These are phyloP conservation scores for Podaxis sp. DNA, from an alignment of 768 basidiomycete species.

Conservation along the genomic window DNA sequence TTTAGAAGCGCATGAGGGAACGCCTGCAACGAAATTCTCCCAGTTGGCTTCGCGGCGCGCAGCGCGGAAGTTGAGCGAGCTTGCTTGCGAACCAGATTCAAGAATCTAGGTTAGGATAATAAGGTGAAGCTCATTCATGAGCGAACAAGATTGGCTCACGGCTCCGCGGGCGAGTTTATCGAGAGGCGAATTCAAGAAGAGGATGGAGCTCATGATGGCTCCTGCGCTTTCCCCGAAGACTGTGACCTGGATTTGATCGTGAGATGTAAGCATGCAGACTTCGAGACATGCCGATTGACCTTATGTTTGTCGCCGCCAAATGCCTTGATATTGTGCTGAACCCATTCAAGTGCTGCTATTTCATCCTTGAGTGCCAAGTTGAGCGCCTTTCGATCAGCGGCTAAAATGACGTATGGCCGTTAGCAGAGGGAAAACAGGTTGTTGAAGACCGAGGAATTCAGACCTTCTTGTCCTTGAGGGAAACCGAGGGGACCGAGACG, in stretches of 20 bases:
- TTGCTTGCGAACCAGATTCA: slow-evolving; percentile 37
- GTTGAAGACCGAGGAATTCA: not conserved
- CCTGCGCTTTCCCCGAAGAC: slow-evolving; percentile 56
- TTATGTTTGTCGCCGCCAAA: slow-evolving; percentile 56
- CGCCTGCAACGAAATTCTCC: slow-evolving; percentile 35
- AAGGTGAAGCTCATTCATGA: not conserved
- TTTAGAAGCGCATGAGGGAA: slow-evolving; percentile 29
- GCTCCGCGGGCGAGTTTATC: slow-evolving; percentile 33
- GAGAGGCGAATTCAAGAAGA: slow-evolving; percentile 33
- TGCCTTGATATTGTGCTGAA: slow-evolving; percentile 53
- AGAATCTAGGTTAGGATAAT: slow-evolving; percentile 31
- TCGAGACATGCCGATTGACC: slow-evolving; percentile 11
- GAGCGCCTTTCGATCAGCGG: slow-evolving; percentile 33
- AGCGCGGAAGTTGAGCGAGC: slow-evolving; percentile 29
- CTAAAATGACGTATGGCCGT: slow-evolving; percentile 16
- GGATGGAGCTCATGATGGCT: slow-evolving; percentile 40
- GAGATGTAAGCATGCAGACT: too few species aligned
- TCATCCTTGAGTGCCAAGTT: slow-evolving; percentile 50
- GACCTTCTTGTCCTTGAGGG: slow-evolving; percentile 36
- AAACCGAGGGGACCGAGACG: slow-evolving; percentile 49
- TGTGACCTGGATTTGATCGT: slow-evolving; percentile 34
- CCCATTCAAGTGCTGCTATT: slow-evolving; percentile 46
- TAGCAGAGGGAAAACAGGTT: not conserved
- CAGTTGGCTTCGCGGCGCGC: slow-evolving; percentile 32
- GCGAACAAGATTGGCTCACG: slow-evolving; percentile 9